Conservation (phyloP, 345 rosid genomes). For the Corchorus capsularis region DNA sequence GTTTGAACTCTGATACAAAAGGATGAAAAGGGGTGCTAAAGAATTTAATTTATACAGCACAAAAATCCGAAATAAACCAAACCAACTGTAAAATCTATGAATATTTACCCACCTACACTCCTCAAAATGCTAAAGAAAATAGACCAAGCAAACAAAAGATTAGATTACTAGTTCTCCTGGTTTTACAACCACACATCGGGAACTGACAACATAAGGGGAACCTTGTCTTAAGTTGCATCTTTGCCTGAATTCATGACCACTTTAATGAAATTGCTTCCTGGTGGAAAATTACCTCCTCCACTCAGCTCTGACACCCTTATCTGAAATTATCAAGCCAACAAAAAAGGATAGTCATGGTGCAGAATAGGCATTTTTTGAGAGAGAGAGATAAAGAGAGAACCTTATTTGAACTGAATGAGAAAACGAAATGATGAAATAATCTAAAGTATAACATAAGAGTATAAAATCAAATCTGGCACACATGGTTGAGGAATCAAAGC, state of each 20-base stretch:
- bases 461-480: not conserved
- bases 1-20: not conserved
- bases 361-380: not conserved
- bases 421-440: not conserved
- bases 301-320: slow-evolving; percentile 59
- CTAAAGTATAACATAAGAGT: not conserved
- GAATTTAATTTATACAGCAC: slow-evolving; percentile 11
- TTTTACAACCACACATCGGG: slow-evolving; percentile 5
- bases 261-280: not conserved
- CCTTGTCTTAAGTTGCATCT: not conserved
- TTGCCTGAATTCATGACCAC: not conserved
- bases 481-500: not conserved
- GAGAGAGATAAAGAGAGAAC: not conserved
- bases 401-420: not conserved
- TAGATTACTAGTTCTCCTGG: slow-evolving; percentile 18
- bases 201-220: not conserved
- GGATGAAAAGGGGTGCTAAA: not conserved
- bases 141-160: slow-evolving; percentile 16
- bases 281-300: slow-evolving; percentile 71
- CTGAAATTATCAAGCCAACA: slow-evolving; percentile 39
- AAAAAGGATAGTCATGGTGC: slow-evolving; percentile 17
- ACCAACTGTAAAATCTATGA: slow-evolving; percentile 11
- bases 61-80: not conserved
- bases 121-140: slow-evolving; percentile 18
- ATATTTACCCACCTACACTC: slow-evolving; percentile 29